Base-by-base conservation (phyloP, 257 asterid species). In the Ilex asprella region DNA sequence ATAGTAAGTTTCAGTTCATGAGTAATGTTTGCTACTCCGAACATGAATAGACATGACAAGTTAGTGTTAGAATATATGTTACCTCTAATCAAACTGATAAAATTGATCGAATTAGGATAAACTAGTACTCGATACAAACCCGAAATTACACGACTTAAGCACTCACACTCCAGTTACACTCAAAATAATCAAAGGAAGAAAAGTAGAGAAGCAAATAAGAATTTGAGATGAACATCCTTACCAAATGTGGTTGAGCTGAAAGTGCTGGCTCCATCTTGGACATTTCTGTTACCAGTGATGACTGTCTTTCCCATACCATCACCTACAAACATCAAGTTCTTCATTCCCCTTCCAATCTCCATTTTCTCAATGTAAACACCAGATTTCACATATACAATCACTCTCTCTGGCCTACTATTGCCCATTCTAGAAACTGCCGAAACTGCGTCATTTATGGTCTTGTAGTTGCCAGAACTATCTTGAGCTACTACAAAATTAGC, bases 301-400 rank as follows among this genome's bases (percentile, higher is more conserved):
- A 89, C 51, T 7, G 94, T 89, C 63, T 70, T 75, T 59, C 78
- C 95, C 9, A 78, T 84, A 61, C 95, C 97, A 30, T 86, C 94
- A n/a, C 95, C 97, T 2, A 84, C 81, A 27, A 89, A 71, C 95
- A 86, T 82, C 9, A 89, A 57, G 49, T 89, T 79, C 54, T 66
- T 62, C 46, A 84, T 30, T 21, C 66, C 64, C 50, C 71, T 65
- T 30, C 71, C 70, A 4, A 86, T 76, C 41, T 72, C 86, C 0
- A 89, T 86, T 5, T 71, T 76, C 65, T 89, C 94, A 12, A 13
- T 31, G 39, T 86, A 89, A 2, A 73, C 67, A 12, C 97, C 95
- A 0, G 84, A 70, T 64, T 86, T 84, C 15, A 89, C 84, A 43
- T 82, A 79, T 2, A 84, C 69, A 1, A 82, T 35, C 10, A 59